Percentiles rank a stretch among this genome's conserved stretches.
phyloP scores from a whole-genome alignment of 805 yeast species.

The Nadsonia fulvescens region DNA sequence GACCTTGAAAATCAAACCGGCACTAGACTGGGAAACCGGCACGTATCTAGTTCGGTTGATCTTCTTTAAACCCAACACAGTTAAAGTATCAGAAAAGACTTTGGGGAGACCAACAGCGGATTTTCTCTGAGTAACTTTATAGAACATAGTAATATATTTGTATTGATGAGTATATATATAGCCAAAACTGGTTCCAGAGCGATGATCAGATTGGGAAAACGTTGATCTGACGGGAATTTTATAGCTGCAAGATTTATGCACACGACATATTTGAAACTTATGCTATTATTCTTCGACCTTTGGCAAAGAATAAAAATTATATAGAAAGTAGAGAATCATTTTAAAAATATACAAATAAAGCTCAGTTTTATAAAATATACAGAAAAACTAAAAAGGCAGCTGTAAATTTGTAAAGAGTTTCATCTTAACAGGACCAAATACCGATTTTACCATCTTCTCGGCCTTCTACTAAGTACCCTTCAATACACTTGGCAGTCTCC shows the following conservation, averaged over 20 bases:
- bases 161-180: too few relatives aligned
- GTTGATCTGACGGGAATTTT: too few relatives aligned
- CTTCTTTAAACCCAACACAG: constrained; percentile 54
- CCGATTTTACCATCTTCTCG: constrained; percentile 41
- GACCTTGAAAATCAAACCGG: constrained; percentile 67
- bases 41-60: constrained; percentile 64
- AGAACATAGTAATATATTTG: constrained; percentile 20
- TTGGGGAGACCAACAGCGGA: constrained; percentile 79
- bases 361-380: too few relatives aligned
- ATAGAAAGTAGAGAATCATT: too few relatives aligned
- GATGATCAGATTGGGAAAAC: too few relatives aligned
- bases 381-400: too few relatives aligned
- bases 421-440: constrained; percentile 41
- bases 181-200: too few relatives aligned
- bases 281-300: too few relatives aligned
- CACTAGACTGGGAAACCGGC: constrained; percentile 54
- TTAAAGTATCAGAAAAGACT: constrained; percentile 41
- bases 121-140: constrained; percentile 57
- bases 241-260: too few relatives aligned
- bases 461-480: constrained; percentile 53
- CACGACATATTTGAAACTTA: too few relatives aligned
- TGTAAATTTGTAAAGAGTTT: neutral
- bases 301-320: too few relatives aligned
- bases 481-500: constrained; percentile 31
- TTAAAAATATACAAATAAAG: too few relatives aligned